phyloP scores from a whole-genome alignment of 2,329 filamentous ascomycete species.

The Pestalotiopsis sp. region DNA sequence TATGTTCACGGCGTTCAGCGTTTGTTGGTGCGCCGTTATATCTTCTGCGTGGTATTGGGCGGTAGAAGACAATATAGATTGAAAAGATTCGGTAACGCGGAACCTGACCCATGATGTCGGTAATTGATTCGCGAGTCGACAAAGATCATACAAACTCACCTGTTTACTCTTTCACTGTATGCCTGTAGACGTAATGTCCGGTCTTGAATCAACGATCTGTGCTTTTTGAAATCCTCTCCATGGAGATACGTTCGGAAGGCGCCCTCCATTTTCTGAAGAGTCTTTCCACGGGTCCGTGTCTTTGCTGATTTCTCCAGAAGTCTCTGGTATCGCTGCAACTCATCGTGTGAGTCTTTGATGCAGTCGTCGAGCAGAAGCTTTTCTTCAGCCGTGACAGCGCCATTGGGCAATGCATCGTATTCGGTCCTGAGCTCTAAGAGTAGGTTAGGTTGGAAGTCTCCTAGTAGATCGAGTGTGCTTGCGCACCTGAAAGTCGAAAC shows the following conservation, averaged over 20 bases:
- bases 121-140: rapidly evolving
- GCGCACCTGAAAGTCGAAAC: background rate
- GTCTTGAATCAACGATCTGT: background rate
- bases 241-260: background rate
- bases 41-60: background rate
- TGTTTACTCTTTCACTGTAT: background rate
- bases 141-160: background rate
- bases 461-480: background rate
- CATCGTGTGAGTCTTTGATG: background rate
- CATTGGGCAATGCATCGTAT: background rate
- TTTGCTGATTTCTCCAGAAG: background rate
- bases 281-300: background rate
- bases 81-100: background rate
- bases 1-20: background rate
- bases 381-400: background rate
- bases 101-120: background rate
- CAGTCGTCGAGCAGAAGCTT: background rate
- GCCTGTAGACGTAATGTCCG: background rate
- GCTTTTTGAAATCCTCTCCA: background rate
- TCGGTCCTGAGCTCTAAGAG: background rate
- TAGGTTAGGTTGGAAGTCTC: background rate
- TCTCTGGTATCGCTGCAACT: background rate
- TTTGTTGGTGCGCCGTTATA: background rate
- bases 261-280: background rate
- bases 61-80: background rate